Evolutionary conservation across 2,329 filamentous ascomycete genomes (phyloP), one percentile per base, ranked within the genome.

Genomic region (Pseudogymnoascus sp.): DNA sequence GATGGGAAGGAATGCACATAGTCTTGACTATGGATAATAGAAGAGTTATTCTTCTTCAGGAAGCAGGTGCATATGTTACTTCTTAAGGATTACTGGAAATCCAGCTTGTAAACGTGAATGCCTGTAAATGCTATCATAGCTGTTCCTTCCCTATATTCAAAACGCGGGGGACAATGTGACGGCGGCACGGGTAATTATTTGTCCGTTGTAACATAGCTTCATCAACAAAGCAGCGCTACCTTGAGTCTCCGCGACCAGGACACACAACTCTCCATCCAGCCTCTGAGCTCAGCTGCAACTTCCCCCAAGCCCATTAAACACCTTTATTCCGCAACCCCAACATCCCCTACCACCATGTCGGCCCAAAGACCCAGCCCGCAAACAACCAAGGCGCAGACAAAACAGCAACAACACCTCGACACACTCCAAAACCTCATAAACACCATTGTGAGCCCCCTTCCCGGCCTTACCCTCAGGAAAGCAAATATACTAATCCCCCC

Each of bases 351-450:
- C 44, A 50, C 44, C 44, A 50, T 50, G 44, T 33, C 44, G n/a
- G n/a, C 15, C 10, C 44, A n/a, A 15, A 15, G 26, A 50, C 26
- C 26, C n/a, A 5, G 8, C 5, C 2, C 26, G 44, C 44, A 50
- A 13, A 8, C 44, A 10, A 9, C n/a, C n/a, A 50, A 50, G n/a
- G 7, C 10, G 26, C 44, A 50, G n/a, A 17, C 44, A n/a, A 50
- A 50, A 50, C 44, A 50, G 44, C 44, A 70, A 63, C 63, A 66
- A 44, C 70, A 69, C 61, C 65, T 73, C 57, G 71, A 71, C 63
- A 64, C 76, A 62, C 74, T 85, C n/a, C 77, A 84, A 68, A 73
- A 74, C 60, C 78, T 81, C 66, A 74, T 84, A 65, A 81, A 82
- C 66, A 79, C 81, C 64, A 78, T 81, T 66, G 83, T 84, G 71